Evolutionary conservation across 2,329 filamentous ascomycete genomes (phyloP), one percentile per base, ranked within the genome.

Genomic region (Apiospora malaysiana): DNA sequence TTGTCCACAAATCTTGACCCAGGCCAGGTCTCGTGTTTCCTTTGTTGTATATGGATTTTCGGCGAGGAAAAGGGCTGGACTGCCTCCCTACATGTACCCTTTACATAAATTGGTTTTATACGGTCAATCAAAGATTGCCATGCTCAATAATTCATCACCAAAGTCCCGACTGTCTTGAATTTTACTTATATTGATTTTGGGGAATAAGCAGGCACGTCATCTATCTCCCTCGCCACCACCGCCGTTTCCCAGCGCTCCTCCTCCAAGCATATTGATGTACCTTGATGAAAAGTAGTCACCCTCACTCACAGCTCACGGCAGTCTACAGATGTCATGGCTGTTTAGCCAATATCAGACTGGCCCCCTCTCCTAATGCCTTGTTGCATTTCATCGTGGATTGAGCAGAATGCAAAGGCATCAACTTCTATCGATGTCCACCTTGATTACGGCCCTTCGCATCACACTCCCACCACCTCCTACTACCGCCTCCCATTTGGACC

Each of bases 181-280:
- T 59, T 59, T 59, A 59, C 51, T 59, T 37, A 7, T 59, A 59
- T 59, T 59, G 27, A 59, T 59, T 59, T 59, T 7, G 51, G 51
- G 9, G 27, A 59, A 59, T 59, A 37, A 59, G 32, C 27, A 37
- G 51, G n/a, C 27, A 37, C 16, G 51, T 21, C 27, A 40, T 59
- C 51, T 59, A 59, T 59, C 51, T 59, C 51, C 51, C 40, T 42
- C 40, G 18, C 51, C 18, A 27, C 51, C 18, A 37, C 51, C n/a
- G 8, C 27, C 27, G 51, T 27, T 18, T 40, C 7, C 27, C 18
- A 37, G 16, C 27, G 27, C 16, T n/a, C 27, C 51, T n/a, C 4
- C 18, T 59, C 27, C 27, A 59, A 37, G 51, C 51, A 37, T 59
- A 37, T 32, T 59, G 51, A 59, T 59, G 27, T 21, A 59, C 25